A percentile compares a stretch with the other conserved stretches of the same genome.
Conservation (phyloP, 2,329 filamentous ascomycete genomes). For the Diaporthe vexans region DNA sequence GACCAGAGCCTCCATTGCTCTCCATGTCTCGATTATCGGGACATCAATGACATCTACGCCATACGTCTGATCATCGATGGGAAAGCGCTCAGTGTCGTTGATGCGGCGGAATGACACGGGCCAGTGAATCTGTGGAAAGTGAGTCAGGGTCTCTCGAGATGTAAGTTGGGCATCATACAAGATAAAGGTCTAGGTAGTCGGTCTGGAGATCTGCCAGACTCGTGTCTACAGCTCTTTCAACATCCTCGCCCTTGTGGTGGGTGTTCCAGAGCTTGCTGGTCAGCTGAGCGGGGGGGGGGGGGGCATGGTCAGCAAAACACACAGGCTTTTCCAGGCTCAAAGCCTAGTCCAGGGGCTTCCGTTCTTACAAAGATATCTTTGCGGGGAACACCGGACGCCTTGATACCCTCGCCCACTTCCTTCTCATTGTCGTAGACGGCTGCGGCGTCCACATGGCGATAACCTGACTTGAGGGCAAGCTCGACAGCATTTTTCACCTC, state of each 20-base stretch:
- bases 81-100: conserved; percentile 55
- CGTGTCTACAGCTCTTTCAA: conserved; percentile 57
- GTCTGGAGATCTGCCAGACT: conserved; percentile 59
- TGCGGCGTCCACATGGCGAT: conserved; percentile 57
- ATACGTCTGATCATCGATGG: conserved; percentile 57
- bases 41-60: conserved; percentile 58
- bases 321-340: background rate
- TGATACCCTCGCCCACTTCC: conserved; percentile 52
- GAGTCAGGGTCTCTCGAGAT: background rate
- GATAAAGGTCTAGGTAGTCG: conserved; percentile 60
- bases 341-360: background rate
- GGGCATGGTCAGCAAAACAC: background rate
- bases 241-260: conserved; percentile 57
- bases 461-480: conserved; percentile 53
- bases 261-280: conserved; percentile 71
- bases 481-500: conserved; percentile 67
- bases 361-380: conserved; percentile 50
- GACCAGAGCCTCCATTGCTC: conserved; percentile 68
- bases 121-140: conserved; percentile 62
- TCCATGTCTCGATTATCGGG: conserved; percentile 67
- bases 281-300: conserved; percentile 44
- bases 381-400: conserved; percentile 50
- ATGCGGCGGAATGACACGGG: conserved; percentile 58
- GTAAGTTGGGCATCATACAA: conserved; percentile 51
- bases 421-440: conserved; percentile 53